A percentile compares a stretch with the other conserved stretches of the same genome.
phyloP scores from a whole-genome alignment of 371 early-diverging fungal genomes.

The Aphelidium insulamus region DNA sequence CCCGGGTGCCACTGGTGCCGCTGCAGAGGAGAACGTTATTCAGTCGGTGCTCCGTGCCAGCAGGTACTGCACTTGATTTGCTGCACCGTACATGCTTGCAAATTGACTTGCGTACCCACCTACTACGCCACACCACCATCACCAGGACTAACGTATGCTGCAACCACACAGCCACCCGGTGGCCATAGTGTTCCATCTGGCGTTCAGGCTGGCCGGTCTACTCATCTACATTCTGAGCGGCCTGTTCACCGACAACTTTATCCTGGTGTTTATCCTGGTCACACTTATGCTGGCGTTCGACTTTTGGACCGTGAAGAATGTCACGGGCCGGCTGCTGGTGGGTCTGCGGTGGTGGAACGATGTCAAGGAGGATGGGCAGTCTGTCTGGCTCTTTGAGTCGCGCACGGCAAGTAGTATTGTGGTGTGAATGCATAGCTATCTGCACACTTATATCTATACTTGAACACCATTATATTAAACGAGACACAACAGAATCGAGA shows the following conservation, averaged over 20 bases:
- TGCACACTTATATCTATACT: neutral
- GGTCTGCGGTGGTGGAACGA: conserved; percentile 97
- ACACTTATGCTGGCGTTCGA: conserved; percentile 79
- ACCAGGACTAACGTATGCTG: too few species aligned
- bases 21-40: too few species aligned
- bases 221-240: conserved; percentile 57
- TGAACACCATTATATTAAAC: neutral
- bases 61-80: too few species aligned
- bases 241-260: conserved; percentile 53
- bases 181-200: conserved; percentile 68
- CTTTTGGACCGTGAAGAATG: conserved; percentile 96
- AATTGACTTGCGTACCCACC: too few species aligned
- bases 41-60: too few species aligned
- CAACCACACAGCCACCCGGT: conserved; percentile 77
- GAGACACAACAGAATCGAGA: conserved; percentile 10
- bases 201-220: conserved; percentile 58
- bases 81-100: too few species aligned
- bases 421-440: neutral
- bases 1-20: too few species aligned
- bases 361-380: conserved; percentile 73
- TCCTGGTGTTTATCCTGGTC: conserved; percentile 73
- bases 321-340: conserved; percentile 80
- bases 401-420: conserved; percentile 35
- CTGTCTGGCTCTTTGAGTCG: conserved; percentile 85
- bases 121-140: too few species aligned